A percentile compares a stretch with the other conserved stretches of the same genome.
Conservation (phyloP, 768 basidiomycete genomes). For the Calocybe indica region DNA sequence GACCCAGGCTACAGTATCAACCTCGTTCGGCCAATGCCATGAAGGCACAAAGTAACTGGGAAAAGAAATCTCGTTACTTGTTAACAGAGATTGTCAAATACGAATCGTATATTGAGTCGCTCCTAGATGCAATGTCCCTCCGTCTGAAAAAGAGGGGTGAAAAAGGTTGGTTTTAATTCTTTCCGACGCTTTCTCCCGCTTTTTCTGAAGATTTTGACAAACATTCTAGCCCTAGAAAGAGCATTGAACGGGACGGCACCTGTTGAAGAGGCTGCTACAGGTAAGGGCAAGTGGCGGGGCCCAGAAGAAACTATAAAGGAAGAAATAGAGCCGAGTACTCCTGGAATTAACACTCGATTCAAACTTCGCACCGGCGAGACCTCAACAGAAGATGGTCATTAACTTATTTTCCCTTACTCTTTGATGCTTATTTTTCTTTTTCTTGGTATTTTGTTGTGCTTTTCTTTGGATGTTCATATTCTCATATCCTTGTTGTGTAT, state of each 20-base stretch:
- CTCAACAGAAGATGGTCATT: conserved; percentile 19
- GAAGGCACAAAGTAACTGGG: conserved; percentile 89
- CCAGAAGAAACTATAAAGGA: conserved; percentile 27
- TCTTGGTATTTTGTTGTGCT: not conserved
- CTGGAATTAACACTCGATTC: conserved; percentile 20
- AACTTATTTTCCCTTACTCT: conserved; percentile 4
- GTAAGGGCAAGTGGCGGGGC: conserved; percentile 26
- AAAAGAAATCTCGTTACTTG: conserved; percentile 84
- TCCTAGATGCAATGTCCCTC: conserved; percentile 76
- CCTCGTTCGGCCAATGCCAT: conserved; percentile 64
- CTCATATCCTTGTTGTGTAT: not conserved
- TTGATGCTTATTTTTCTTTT: not conserved
- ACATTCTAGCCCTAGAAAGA: conserved; percentile 22
- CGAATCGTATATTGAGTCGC: conserved; percentile 88
- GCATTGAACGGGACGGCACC: conserved; percentile 25
- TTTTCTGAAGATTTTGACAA: conserved; percentile 2
- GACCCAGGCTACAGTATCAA: conserved; percentile 54
- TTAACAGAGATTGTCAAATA: conserved; percentile 94
- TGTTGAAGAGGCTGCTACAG: conserved; percentile 17
- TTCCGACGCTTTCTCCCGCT: not conserved
- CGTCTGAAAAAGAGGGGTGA: conserved; percentile 89
- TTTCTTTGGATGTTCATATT: too few relatives aligned
- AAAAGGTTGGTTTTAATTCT: conserved; percentile 38
- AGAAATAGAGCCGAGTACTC: conserved; percentile 24
- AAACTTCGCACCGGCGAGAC: conserved; percentile 20